Percentiles rank a stretch among this genome's conserved stretches.
Conservation (phyloP, 805 yeast species). For the Candida xyloterini region DNA sequence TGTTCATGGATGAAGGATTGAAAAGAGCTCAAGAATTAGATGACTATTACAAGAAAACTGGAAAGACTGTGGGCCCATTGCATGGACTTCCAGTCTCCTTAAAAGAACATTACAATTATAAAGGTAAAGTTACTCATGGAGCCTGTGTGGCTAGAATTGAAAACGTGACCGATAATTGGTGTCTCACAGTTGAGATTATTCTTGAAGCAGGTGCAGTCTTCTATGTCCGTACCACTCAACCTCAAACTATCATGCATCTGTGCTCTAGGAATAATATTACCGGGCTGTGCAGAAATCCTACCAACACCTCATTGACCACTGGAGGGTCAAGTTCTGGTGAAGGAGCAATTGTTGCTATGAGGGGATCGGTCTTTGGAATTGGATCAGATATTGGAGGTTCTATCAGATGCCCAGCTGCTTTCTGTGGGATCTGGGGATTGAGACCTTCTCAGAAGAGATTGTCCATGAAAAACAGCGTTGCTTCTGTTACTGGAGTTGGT, state of each 20-base stretch:
- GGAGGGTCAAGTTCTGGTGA: conserved; percentile 12
- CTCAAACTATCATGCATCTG: conserved; percentile 8
- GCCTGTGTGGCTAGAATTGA: conserved; percentile 44
- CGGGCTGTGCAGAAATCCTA: conserved; percentile 8
- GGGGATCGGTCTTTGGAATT: conserved; percentile 6
- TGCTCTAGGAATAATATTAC: conserved; percentile 9
- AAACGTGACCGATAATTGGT: conserved; percentile 40
- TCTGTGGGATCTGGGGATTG: conserved; percentile 48
- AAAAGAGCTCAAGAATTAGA: conserved; percentile 50
- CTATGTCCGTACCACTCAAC: conserved; percentile 7
- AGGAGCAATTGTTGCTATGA: conserved; percentile 7
- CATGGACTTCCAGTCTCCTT: conserved; percentile 65
- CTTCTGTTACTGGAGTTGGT: conserved; percentile 41
- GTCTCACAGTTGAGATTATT: conserved; percentile 41
- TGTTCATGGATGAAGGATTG: conserved; percentile 47
- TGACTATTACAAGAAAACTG: conserved; percentile 42
- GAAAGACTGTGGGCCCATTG: conserved; percentile 51
- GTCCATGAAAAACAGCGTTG: conserved; percentile 38
- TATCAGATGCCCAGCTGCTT: conserved; percentile 43
- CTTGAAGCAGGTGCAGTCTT: conserved; percentile 30
- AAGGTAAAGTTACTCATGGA: conserved; percentile 51
- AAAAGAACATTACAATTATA: conserved; percentile 53
- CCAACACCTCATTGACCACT: conserved; percentile 8
- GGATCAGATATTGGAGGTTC: conserved; percentile 12
- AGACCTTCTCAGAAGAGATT: conserved; percentile 50